These are phyloP conservation scores for Balakata baccata DNA, from an alignment of 345 rosid genomes.

Conservation along the genomic window DNA sequence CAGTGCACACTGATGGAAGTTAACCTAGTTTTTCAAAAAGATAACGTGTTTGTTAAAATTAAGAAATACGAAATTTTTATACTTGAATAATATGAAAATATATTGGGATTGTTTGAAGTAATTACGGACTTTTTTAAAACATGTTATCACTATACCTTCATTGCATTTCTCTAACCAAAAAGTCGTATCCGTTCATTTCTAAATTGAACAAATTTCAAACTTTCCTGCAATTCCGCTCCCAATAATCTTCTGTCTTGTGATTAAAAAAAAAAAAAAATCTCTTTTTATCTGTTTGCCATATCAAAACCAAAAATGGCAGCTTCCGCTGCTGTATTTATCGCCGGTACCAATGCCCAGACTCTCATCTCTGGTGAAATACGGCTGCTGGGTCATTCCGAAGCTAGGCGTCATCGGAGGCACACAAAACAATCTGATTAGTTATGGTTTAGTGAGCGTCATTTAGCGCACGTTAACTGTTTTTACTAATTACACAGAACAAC, in stretches of 20 bases:
- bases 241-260: background rate
- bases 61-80: no score
- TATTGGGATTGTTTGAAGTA: no score
- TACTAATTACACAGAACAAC: slow-evolving; percentile 30
- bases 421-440: slow-evolving; percentile 30
- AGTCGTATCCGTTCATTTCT: no score
- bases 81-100: no score
- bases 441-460: slow-evolving; percentile 16
- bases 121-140: no score
- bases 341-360: slow-evolving; percentile 32
- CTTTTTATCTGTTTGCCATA: background rate
- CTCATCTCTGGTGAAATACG: slow-evolving; percentile 26
- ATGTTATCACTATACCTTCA: no score
- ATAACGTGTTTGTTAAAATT: no score
- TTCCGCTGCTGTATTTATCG: slow-evolving; percentile 36
- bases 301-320: slow-evolving; percentile 36
- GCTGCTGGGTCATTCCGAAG: slow-evolving; percentile 22
- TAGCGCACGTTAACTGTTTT: slow-evolving; percentile 23
- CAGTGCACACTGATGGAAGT: no score
- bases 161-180: no score
- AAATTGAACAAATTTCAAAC: no score
- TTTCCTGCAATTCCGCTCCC: no score
- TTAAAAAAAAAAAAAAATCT: background rate
- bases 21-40: no score
- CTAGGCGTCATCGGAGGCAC: slow-evolving; percentile 23